Conservation (phyloP, 2,329 filamentous ascomycete genomes). For the Tolypocladium ophioglossoides region DNA sequence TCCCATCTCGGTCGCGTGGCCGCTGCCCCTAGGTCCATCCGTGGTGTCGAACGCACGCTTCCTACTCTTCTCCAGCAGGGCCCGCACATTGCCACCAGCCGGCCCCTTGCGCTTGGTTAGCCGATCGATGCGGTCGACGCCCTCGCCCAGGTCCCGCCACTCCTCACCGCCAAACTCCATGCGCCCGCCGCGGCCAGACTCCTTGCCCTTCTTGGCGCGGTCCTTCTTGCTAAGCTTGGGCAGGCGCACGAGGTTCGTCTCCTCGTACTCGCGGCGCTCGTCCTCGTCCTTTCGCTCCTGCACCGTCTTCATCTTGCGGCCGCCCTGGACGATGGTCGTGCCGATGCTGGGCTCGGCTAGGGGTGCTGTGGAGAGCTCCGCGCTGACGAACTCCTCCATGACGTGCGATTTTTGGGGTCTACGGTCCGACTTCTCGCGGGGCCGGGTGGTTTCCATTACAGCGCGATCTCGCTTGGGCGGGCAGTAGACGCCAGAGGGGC, state of each 20-base stretch:
- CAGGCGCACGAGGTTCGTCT: conserved; percentile 80
- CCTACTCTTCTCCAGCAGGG: conserved; percentile 70
- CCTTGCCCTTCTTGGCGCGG: conserved; percentile 49
- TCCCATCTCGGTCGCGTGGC: conserved; percentile 51
- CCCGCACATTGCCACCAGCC: conserved; percentile 44
- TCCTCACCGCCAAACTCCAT: conserved; percentile 83
- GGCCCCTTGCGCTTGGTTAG: conserved; percentile 61
- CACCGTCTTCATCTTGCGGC: conserved; percentile 68
- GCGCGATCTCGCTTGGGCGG: conserved; percentile 84
- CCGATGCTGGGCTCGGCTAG: conserved; percentile 84
- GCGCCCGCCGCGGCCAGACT: conserved; percentile 37
- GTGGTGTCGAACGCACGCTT: conserved; percentile 61
- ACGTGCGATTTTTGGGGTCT: conserved; percentile 65
- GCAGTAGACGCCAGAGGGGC: conserved; percentile 64
- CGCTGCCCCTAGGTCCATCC: conserved; percentile 61
- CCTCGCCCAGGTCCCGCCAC: conserved; percentile 76
- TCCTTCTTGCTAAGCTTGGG: conserved; percentile 87
- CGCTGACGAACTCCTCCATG: conserved; percentile 82
- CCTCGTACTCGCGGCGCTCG: conserved; percentile 79
- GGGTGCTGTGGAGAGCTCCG: conserved; percentile 74
- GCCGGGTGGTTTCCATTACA: conserved; percentile 63
- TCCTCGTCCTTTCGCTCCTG: conserved; percentile 66
- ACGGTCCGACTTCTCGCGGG: conserved; percentile 47
- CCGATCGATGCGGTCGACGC: conserved; percentile 75
- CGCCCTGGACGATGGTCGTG: conserved; percentile 71